Percentiles rank a stretch among this genome's conserved stretches.
phyloP scores from a whole-genome alignment of 2,329 filamentous ascomycete genomes.

The Claviceps humidiphila region DNA sequence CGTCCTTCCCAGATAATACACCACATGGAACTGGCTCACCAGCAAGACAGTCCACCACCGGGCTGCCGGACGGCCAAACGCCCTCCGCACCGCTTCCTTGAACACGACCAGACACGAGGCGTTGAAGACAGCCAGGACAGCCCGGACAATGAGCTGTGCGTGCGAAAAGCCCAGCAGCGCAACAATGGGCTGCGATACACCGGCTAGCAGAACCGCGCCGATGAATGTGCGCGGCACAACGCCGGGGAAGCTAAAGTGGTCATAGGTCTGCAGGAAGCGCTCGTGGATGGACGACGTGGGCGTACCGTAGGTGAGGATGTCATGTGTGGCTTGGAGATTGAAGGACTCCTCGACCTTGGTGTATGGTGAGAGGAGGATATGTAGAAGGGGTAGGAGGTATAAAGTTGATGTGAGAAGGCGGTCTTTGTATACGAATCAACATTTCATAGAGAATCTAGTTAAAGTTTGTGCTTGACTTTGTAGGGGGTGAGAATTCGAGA shows the following conservation, averaged over 20 bases:
- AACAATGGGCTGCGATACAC: slow-evolving; percentile 54
- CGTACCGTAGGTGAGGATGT: slow-evolving; percentile 71
- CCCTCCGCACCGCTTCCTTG: slow-evolving; percentile 44
- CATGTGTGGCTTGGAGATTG: slow-evolving; percentile 88
- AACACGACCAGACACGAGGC: slow-evolving; percentile 55
- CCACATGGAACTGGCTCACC: slow-evolving; percentile 76
- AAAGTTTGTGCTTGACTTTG: neutral
- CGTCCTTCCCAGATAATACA: slow-evolving; percentile 85
- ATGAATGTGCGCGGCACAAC: slow-evolving; percentile 85
- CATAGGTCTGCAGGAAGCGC: slow-evolving; percentile 54
- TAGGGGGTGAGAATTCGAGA: neutral
- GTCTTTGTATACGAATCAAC: slow-evolving; percentile 9
- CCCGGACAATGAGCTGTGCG: slow-evolving; percentile 54
- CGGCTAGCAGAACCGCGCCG: slow-evolving; percentile 65
- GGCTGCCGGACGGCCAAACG: slow-evolving; percentile 55
- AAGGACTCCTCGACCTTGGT: slow-evolving; percentile 99
- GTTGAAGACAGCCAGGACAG: slow-evolving; percentile 67
- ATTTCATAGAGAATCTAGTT: neutral
- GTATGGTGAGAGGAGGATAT: slow-evolving; percentile 67
- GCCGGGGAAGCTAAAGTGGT: slow-evolving; percentile 83
- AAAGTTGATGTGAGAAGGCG: slow-evolving; percentile 15
- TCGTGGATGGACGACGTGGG: slow-evolving; percentile 32
- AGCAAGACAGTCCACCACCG: slow-evolving; percentile 73
- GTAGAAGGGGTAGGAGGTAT: slow-evolving; percentile 49
- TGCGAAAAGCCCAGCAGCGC: slow-evolving; percentile 40